These are phyloP conservation scores for Dimargaris verticillata DNA, from an alignment of 192 early-diverging fungal genomes.

Conservation along the genomic window DNA sequence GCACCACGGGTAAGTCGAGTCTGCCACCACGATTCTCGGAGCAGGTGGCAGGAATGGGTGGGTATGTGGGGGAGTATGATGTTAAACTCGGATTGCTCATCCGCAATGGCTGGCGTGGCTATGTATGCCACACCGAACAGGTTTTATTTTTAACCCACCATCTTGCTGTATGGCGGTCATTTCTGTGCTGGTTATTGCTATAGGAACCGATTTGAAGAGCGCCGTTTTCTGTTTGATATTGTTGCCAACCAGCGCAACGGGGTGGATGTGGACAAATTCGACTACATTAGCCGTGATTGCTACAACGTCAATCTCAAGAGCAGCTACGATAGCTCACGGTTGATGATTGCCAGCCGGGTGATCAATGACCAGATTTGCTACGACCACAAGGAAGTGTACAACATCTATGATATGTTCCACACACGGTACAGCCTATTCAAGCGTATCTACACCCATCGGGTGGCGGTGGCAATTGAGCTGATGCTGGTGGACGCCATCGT, in stretches of 20 bases:
- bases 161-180: no score
- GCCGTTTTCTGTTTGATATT: constrained; percentile 82
- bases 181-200: not conserved
- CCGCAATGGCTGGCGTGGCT: no score
- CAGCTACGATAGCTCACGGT: constrained; percentile 34
- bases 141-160: no score
- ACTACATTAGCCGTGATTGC: constrained; percentile 61
- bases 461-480: constrained; percentile 58
- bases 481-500: constrained; percentile 84
- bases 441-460: constrained; percentile 76
- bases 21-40: no score
- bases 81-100: no score
- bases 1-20: constrained; percentile 20
- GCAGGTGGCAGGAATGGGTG: no score
- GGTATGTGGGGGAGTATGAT: no score
- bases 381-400: constrained; percentile 76
- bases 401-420: constrained; percentile 74
- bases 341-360: constrained; percentile 70
- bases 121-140: no score
- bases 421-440: constrained; percentile 65
- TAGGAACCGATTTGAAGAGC: constrained; percentile 21
- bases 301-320: constrained; percentile 57
- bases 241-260: constrained; percentile 89
- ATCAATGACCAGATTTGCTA: constrained; percentile 82
- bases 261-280: constrained; percentile 90